These are phyloP conservation scores for Borovskyia barvae DNA, from an alignment of 208 protist species.

Conservation along the genomic window DNA sequence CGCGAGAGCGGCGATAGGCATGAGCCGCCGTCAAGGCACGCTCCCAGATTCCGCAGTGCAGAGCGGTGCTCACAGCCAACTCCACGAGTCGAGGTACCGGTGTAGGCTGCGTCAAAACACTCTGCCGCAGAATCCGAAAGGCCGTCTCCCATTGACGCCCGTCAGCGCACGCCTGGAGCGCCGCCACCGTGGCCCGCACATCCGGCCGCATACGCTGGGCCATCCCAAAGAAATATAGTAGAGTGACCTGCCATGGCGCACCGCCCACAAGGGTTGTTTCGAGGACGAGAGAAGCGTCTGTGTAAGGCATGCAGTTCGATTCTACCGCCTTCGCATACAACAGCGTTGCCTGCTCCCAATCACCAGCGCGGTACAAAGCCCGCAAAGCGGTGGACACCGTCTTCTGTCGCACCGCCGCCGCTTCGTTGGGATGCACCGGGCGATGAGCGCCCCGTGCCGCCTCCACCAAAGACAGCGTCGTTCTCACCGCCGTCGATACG, in stretches of 20 bases:
- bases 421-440: constrained; percentile 19
- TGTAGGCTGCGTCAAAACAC: constrained; percentile 43
- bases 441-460: constrained; percentile 13
- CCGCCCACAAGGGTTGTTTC: constrained; percentile 28
- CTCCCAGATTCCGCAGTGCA: constrained; percentile 50
- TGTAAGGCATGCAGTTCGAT: constrained; percentile 51
- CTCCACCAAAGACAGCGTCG: constrained; percentile 21
- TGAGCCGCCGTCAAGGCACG: constrained; percentile 51
- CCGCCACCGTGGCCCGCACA: constrained; percentile 39
- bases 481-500: background rate
- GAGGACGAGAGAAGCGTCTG: constrained; percentile 28
- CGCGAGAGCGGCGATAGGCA: constrained; percentile 42
- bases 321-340: constrained; percentile 50
- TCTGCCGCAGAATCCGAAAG: constrained; percentile 62
- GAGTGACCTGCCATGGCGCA: constrained; percentile 57
- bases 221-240: constrained; percentile 56
- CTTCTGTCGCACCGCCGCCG: constrained; percentile 10
- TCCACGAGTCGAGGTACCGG: constrained; percentile 50
- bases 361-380: constrained; percentile 29
- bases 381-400: constrained; percentile 25
- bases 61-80: constrained; percentile 38
- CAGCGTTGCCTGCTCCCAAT: constrained; percentile 57
- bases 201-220: constrained; percentile 54
- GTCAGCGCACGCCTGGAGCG: constrained; percentile 57
- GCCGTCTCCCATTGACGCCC: constrained; percentile 66